These are phyloP conservation scores for Kwoniella shivajii DNA, from an alignment of 1,284 basidiomycete species.

Conservation along the genomic window DNA sequence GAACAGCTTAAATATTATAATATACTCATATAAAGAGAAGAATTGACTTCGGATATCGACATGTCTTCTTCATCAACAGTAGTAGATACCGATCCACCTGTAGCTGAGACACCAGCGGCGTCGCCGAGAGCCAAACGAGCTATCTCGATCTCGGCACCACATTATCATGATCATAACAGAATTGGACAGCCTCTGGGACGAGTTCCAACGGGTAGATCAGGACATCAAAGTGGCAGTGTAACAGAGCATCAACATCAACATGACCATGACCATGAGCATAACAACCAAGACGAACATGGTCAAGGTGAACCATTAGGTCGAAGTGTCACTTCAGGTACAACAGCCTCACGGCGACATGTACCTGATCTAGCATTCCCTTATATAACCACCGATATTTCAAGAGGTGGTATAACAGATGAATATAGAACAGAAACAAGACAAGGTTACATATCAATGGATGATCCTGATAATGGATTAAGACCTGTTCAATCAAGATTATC, in stretches of 20 bases:
- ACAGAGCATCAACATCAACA: too few species aligned
- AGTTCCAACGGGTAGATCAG: neutral
- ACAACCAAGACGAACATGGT: neutral
- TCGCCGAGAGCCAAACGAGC: neutral
- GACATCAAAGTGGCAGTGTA: too few species aligned
- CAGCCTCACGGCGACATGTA: slow-evolving; percentile 6
- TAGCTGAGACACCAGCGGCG: neutral
- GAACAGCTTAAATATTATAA: neutral
- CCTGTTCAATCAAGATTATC: slow-evolving; percentile 21
- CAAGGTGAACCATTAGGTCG: slow-evolving; percentile 1
- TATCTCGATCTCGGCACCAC: slow-evolving; percentile 1
- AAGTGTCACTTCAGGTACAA: slow-evolving; percentile 4
- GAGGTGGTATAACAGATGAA: slow-evolving; percentile 27
- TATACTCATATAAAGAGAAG: neutral
- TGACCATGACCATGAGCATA: too few species aligned
- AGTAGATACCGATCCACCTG: neutral
- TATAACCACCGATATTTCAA: slow-evolving; percentile 30
- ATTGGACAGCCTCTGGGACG: neutral
- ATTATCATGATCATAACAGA: slow-evolving; percentile 1
- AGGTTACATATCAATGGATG: slow-evolving; percentile 33
- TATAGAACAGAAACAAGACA: slow-evolving; percentile 36
- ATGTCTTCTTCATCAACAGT: neutral
- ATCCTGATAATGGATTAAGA: slow-evolving; percentile 28
- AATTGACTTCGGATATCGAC: neutral
- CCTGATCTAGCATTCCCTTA: slow-evolving; percentile 40